A percentile compares a stretch with the other conserved stretches of the same genome.
Conservation (phyloP, 73 alveolate genomes). For the Blepharisma japonicum region DNA sequence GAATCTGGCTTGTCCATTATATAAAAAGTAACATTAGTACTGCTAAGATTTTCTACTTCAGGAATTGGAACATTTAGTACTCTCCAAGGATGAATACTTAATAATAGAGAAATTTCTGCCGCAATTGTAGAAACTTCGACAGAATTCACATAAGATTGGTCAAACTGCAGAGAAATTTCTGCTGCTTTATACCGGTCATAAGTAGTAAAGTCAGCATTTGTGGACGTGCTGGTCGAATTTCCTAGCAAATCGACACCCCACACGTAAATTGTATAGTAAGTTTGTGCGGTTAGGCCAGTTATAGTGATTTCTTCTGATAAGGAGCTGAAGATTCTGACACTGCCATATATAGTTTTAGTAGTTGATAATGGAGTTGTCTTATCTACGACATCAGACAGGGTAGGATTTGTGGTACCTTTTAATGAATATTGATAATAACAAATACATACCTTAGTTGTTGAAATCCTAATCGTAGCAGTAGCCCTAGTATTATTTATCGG, state of each 20-base stretch:
- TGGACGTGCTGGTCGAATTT: too few relatives aligned
- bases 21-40: slow-evolving; percentile 15
- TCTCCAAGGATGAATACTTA: slow-evolving; percentile 33
- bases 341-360: background rate
- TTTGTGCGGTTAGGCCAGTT: slow-evolving; percentile 20
- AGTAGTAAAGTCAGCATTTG: background rate
- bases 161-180: slow-evolving; percentile 3
- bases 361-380: background rate
- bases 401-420: slow-evolving; percentile 20
- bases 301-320: background rate
- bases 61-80: background rate
- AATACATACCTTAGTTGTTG: slow-evolving; percentile 1
- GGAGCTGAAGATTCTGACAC: background rate
- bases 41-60: too few relatives aligned
- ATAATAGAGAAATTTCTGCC: background rate
- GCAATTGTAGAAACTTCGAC: background rate
- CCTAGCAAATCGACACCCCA: slow-evolving; percentile 24
- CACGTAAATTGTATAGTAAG: slow-evolving; percentile 8
- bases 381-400: background rate
- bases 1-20: slow-evolving; percentile 11
- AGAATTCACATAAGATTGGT: background rate
- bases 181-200: slow-evolving; percentile 16
- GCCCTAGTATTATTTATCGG: slow-evolving; percentile 4
- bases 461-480: background rate
- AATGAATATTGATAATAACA: slow-evolving; percentile 16